phyloP scores from a whole-genome alignment of 257 asterid genomes.

The Rauvolfia tetraphylla region DNA sequence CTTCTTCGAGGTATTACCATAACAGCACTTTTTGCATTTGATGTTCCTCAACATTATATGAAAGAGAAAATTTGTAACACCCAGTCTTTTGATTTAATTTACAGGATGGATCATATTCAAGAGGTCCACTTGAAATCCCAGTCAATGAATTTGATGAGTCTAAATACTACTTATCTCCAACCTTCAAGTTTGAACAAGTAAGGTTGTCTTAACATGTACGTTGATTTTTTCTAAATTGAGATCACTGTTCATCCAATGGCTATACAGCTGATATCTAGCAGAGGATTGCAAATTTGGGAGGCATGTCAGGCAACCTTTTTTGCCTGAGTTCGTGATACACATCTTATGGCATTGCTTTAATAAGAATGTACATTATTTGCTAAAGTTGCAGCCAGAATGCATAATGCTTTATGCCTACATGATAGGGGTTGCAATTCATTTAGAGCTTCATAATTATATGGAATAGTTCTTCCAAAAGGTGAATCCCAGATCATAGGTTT shows the following conservation, averaged over 20 bases:
- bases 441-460: not conserved
- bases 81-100: slow-evolving; percentile 22
- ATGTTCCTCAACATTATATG: slow-evolving; percentile 1
- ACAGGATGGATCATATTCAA: slow-evolving; percentile 98
- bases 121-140: slow-evolving; percentile 92
- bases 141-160: slow-evolving; percentile 64
- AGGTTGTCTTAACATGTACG: slow-evolving; percentile 11
- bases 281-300: not conserved
- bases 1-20: slow-evolving; percentile 76
- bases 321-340: not conserved
- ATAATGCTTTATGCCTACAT: not conserved
- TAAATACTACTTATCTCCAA: slow-evolving; percentile 72
- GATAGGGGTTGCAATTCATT: not conserved
- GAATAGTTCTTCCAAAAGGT: not conserved
- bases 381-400: not conserved
- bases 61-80: not conserved
- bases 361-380: not conserved
- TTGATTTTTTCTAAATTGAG: not conserved
- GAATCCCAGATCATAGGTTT: not conserved
- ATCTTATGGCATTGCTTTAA: not conserved
- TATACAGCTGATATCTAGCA: not conserved
- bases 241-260: not conserved
- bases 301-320: not conserved
- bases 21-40: not conserved
- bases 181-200: slow-evolving; percentile 95